Percentiles rank a stretch among this genome's conserved stretches.
Conservation (phyloP, 352 stramenopile genomes). For the Thraustotheca clavata region DNA sequence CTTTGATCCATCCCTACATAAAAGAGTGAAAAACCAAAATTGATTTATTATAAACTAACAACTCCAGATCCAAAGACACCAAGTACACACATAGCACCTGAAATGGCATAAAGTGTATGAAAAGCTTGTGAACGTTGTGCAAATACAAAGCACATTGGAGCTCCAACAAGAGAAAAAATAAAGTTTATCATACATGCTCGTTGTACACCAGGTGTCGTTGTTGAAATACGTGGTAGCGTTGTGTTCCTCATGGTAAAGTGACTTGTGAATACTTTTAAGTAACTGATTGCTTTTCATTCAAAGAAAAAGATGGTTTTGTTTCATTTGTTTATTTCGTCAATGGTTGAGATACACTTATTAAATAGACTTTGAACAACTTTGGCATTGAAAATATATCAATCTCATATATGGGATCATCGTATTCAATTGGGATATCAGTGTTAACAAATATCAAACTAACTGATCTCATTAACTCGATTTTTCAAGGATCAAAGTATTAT, state of each 20-base stretch:
- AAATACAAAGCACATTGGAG: slow-evolving; percentile 18
- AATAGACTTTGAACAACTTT: too few species aligned
- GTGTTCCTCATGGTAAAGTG: slow-evolving; percentile 11
- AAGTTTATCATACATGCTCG: slow-evolving; percentile 17
- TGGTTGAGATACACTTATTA: too few species aligned
- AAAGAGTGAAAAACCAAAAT: neutral
- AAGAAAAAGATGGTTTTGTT: too few species aligned
- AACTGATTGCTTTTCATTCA: too few species aligned
- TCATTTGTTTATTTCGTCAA: too few species aligned
- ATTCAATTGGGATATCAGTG: too few species aligned
- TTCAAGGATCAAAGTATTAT: too few species aligned
- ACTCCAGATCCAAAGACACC: slow-evolving; percentile 3
- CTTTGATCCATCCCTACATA: slow-evolving; percentile 35
- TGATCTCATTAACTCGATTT: too few species aligned
- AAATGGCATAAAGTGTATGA: neutral
- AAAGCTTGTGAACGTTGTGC: slow-evolving; percentile 5
- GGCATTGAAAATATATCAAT: too few species aligned
- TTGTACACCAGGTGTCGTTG: slow-evolving; percentile 8
- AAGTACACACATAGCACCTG: neutral
- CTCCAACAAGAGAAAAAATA: slow-evolving; percentile 5
- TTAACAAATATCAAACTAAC: too few species aligned
- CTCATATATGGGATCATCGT: too few species aligned
- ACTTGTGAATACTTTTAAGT: too few species aligned
- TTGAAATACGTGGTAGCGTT: slow-evolving; percentile 8
- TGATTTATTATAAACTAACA: neutral